Conservation (phyloP, 2,329 filamentous ascomycete genomes). For the Bipolaris gigantea region DNA sequence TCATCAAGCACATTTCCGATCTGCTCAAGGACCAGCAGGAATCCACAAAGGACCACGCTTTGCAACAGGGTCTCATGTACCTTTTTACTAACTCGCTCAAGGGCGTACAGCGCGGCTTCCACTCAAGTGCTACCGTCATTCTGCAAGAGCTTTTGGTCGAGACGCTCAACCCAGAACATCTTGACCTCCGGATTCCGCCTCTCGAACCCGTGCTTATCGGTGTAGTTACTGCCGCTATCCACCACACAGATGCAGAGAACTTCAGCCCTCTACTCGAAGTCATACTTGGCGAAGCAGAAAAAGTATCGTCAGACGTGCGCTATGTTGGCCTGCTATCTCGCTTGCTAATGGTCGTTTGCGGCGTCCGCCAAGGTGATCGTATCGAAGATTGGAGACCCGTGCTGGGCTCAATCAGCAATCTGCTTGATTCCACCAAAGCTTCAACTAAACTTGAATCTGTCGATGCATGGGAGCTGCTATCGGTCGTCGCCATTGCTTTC, state of each 20-base stretch:
- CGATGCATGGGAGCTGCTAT: conserved; percentile 45
- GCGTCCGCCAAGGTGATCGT: conserved; percentile 78
- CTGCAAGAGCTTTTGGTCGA: conserved; percentile 54
- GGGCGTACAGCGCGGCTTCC: conserved; percentile 60
- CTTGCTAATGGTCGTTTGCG: conserved; percentile 69
- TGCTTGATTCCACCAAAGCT: conserved; percentile 44
- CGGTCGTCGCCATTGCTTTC: conserved; percentile 64
- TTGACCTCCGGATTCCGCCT: conserved; percentile 52
- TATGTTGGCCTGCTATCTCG: conserved; percentile 35
- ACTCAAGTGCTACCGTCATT: conserved; percentile 60
- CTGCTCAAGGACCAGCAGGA: conserved; percentile 63
- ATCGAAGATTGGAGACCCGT: conserved; percentile 71
- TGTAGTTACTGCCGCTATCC: conserved; percentile 77
- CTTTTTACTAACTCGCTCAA: conserved; percentile 83
- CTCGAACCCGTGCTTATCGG: conserved; percentile 69
- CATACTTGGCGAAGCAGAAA: conserved; percentile 48
- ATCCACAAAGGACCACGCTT: conserved; percentile 65
- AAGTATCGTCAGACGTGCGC: conserved; percentile 50
- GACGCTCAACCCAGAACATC: conserved; percentile 28
- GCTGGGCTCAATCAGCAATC: conserved; percentile 49
- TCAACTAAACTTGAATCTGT: conserved; percentile 30
- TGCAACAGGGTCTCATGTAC: conserved; percentile 86
- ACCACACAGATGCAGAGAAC: conserved; percentile 74
- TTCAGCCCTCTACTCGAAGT: conserved; percentile 69
- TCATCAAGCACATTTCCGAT: conserved; percentile 71